These are phyloP conservation scores for Excoecaria agallocha DNA, from an alignment of 345 rosid genomes.

Conservation along the genomic window DNA sequence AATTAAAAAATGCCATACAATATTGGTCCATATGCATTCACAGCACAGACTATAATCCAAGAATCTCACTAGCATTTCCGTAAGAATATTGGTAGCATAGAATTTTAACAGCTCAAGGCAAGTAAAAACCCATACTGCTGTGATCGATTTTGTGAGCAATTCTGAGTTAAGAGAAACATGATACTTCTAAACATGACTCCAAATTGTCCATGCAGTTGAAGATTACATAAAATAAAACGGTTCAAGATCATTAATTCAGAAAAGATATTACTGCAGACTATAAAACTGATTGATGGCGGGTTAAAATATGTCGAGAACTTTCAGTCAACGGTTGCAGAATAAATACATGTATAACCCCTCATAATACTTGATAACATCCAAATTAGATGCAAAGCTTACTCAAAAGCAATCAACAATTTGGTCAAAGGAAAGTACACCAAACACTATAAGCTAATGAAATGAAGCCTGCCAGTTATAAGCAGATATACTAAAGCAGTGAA, in stretches of 20 bases:
- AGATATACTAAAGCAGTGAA: background rate
- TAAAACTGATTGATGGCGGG: background rate
- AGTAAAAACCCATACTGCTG: background rate
- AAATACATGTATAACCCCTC: background rate
- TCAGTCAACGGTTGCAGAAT: background rate
- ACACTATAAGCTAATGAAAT: background rate
- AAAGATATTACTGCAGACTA: background rate
- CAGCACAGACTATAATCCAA: background rate
- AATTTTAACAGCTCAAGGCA: background rate
- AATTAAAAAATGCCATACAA: constrained; percentile 3
- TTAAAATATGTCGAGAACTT: background rate
- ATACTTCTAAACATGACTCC: background rate
- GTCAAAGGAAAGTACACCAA: background rate
- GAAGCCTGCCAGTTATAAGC: background rate
- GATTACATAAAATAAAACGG: background rate
- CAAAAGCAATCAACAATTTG: background rate
- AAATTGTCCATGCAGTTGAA: background rate
- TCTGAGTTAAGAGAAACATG: background rate
- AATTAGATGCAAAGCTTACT: background rate
- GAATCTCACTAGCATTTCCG: background rate
- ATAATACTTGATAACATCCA: background rate
- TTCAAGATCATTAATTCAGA: background rate
- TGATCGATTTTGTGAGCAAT: no score
- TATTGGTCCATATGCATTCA: background rate
- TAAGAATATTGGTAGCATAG: background rate